phyloP scores from a whole-genome alignment of 1,139 yeast species.

The Casaregolazyma lundiana region DNA sequence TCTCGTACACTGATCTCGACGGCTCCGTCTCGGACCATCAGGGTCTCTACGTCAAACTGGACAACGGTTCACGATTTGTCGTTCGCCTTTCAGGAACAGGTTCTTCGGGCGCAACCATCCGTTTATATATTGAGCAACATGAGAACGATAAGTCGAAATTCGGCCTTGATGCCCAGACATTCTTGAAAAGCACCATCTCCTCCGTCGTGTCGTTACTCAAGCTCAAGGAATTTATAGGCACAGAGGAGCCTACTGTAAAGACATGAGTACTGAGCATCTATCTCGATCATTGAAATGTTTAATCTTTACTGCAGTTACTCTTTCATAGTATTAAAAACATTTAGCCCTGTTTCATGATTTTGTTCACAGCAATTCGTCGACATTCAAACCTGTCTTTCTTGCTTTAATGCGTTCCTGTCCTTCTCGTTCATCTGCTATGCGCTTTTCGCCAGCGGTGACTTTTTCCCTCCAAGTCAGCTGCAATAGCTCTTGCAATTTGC shows the following conservation, averaged over 20 bases:
- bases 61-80: constrained; percentile 79
- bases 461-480: constrained; percentile 21
- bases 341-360: background rate
- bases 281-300: background rate
- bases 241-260: constrained; percentile 82
- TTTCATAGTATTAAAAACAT: background rate
- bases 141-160: constrained; percentile 54
- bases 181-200: constrained; percentile 56
- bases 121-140: constrained; percentile 87
- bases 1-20: constrained; percentile 89
- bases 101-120: constrained; percentile 94
- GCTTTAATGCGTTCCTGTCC: constrained; percentile 15
- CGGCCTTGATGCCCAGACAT: constrained; percentile 59
- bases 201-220: constrained; percentile 64
- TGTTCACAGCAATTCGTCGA: constrained; percentile 18
- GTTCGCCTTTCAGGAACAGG: constrained; percentile 97
- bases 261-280: constrained; percentile 42
- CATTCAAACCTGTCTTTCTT: constrained; percentile 16
- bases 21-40: constrained; percentile 90
- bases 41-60: constrained; percentile 81
- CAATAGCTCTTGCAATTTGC: constrained; percentile 22
- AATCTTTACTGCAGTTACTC: background rate
- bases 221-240: constrained; percentile 71
- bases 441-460: constrained; percentile 6
- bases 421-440: constrained; percentile 14